These are phyloP conservation scores for Stevia rebaudiana DNA, from an alignment of 140 eudicot genomes.

Conservation along the genomic window DNA sequence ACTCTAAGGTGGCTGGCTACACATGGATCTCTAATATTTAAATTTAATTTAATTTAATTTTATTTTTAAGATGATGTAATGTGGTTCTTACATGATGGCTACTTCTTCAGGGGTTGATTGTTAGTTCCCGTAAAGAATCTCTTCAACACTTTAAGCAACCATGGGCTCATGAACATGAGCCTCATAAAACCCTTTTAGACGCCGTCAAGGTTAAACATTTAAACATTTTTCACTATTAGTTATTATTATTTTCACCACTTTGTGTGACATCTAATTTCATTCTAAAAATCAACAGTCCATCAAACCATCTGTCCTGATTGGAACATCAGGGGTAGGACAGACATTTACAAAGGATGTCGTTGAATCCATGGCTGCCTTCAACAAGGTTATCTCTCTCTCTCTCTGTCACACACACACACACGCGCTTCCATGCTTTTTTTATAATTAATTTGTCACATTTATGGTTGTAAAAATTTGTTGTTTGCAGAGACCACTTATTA, in stretches of 20 bases:
- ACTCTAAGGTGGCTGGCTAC: conserved; percentile 79
- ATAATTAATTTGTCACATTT: too few relatives aligned
- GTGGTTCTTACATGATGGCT: conserved; percentile 19
- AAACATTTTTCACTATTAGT: too few relatives aligned
- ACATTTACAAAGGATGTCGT: conserved; percentile 74
- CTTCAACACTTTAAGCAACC: conserved; percentile 92
- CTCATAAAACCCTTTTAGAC: conserved; percentile 60
- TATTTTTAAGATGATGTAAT: too few relatives aligned
- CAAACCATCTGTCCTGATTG: conserved; percentile 77
- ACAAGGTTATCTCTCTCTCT: conserved; percentile 44
- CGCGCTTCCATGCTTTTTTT: not conserved
- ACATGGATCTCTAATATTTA: too few relatives aligned
- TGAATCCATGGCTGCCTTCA: conserved; percentile 73
- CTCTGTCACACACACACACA: not conserved
- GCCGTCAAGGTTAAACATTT: conserved; percentile 64
- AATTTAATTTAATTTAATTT: too few relatives aligned
- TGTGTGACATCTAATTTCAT: not conserved
- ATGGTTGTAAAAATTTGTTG: not conserved
- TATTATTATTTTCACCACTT: not conserved
- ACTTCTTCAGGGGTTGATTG: conserved; percentile 69
- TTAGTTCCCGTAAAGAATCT: conserved; percentile 73
- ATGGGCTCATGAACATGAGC: conserved; percentile 94
- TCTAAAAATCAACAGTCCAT: conserved; percentile 40
- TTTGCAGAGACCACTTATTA: conserved; percentile 81
- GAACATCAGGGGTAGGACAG: conserved; percentile 90